Evolutionary conservation across 345 rosid genomes (phyloP), one percentile per base, ranked within the genome.

Genomic region (Eutrema yunnanense): DNA sequence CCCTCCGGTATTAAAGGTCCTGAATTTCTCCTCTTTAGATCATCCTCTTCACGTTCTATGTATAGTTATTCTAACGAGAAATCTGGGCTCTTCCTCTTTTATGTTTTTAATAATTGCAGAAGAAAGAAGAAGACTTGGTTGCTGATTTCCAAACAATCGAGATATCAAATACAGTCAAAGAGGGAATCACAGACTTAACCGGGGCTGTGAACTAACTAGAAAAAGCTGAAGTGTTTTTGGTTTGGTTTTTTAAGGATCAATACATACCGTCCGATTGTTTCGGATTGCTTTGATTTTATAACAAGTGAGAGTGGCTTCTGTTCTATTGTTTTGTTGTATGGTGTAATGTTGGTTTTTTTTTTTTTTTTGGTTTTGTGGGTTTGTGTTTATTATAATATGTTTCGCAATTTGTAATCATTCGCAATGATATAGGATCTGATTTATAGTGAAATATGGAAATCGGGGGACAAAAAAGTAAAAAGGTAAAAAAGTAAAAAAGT

Each of bases 81-180:
- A 8, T n/a, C 26, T 59, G 29, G 29, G 40, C 2, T 30, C 19
- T 14, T 9, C 46, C 32, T 62, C 19, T 48, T 26, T 14, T 34
- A 6, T 44, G 36, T 43, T 2, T 62, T 68, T 69, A 27, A 34
- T 57, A 27, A 34, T 57, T 12, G 71, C 62, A 77, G 80, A 77
- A 71, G 50, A 71, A 71, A 58, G 80, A 77, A 58, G 72, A 71
- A 12, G 76, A 77, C 6, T 59, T 77, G 73, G 80, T 60, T 65
- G 58, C 63, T 65, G 68, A 71, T 19, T 77, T 71, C 22, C 48
- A 65, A 59, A 43, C 56, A 52, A 27, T 77, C 73, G 77, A 46
- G 63, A 71, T 65, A 58, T 69, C 57, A 16, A 16, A 40, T 32
- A 34, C 49, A 43, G 63, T 27, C 43, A 33, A 77, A 65, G 80